Evolutionary conservation across 805 yeast species (phyloP), one percentile per base, ranked within the genome.

Genomic region (Starmerella kuoi): DNA sequence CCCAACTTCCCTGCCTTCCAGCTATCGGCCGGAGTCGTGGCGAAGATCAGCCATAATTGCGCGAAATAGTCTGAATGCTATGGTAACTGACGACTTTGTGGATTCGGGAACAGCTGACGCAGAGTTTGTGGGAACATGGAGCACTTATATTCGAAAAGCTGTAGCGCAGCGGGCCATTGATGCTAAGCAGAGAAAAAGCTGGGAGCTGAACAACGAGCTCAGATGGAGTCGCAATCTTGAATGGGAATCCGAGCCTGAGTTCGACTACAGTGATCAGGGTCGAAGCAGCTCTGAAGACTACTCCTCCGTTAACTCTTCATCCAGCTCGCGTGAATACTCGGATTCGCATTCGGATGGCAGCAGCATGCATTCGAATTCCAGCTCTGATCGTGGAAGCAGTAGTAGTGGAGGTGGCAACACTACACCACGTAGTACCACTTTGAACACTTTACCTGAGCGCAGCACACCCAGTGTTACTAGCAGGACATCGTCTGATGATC

Each of bases 121-220:
- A 23, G 55, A 52, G 6, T 56, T 60, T 37, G 61, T 56, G 4
- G 48, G 47, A 11, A 49, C 61, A 1, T 60, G 63, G 63, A 52
- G 60, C 2, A 31, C 48, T 3, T 60, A 59, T 36, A 43, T 60
- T 21, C 50, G 55, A 15, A 48, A 54, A 9, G 59, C 61, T 1
- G 51, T 60, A 36, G 63, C 63, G 3, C 50, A 53, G 6, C 47
- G 63, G 3, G 60, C 56, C 4, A 44, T 55, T 2, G 47, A 54
- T 11, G 44, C 31, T 2, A 39, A 42, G 20, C 37, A 45, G 12
- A 36, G 43, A 11, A 31, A 36, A 20, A 35, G 42, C 30, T 22
- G 40, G 35, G 49, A 48, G 27, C 36, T 31, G 35, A 32, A 24
- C 1, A 36, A 40, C 23, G 52, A 48, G 19, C 11, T 20, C 8